Base-by-base conservation (phyloP, 768 basidiomycete species). In the Leucosporidium scottii region DNA sequence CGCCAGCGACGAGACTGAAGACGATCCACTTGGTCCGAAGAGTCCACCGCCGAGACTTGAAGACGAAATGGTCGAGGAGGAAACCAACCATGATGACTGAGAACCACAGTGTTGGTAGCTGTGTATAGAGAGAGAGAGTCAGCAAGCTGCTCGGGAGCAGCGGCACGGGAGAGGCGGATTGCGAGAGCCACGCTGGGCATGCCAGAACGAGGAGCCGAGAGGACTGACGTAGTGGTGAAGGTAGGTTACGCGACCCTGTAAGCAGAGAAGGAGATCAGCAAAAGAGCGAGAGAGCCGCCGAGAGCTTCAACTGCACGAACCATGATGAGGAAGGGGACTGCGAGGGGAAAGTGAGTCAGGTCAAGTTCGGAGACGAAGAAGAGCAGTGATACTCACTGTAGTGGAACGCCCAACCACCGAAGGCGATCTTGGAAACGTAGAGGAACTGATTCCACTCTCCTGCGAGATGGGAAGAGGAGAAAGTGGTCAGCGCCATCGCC, bases 251-350 rank as follows among this genome's bases (percentile, higher is more conserved):
- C 75, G 75, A 18, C 75, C 74, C 69, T 62, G 61, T 3, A 10
- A 34, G 50, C 17, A 23, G 5, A 60, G 27, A 23, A 53, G 23
- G 50, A 21, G 13, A 13, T 44, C 39, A 44, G 39, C 13, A 15
- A 44, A 8, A 17, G 15, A 9, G 15, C 15, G 39, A 44, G 15
- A 15, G 39, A 44, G 39, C 39, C 53, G 1, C 27, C 44, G 28
- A 15, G 50, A 27, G 54, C 39, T 30, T 54, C 36, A 25, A 17
- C 48, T 28, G 53, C 47, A 62, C 39, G 23, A 21, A 93, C 93
- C 96, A 99, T 99, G 80, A 97, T 86, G 72, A 97, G 80, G 86
- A 97, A 99, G 2, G 94, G 94, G 28, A 88, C 93, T 96, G 73
- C 25, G 62, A 25, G 10, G 20, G 4, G 28, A 36, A 15, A 72